phyloP scores from a whole-genome alignment of 768 basidiomycete species.

The Exidia glandulosa region DNA sequence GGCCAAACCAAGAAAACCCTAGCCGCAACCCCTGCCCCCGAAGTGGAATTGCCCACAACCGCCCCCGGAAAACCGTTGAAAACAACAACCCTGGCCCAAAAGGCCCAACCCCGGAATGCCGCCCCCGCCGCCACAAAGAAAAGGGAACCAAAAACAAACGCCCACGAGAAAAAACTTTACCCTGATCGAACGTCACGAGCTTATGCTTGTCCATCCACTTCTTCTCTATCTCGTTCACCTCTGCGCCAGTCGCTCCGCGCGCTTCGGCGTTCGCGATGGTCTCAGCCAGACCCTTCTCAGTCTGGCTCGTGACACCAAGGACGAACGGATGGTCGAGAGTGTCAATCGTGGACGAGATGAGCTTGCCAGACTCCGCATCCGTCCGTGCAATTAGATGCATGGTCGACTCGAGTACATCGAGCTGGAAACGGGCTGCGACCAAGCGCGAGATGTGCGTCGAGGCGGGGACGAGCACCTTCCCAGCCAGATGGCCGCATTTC shows the following conservation, averaged over 20 bases:
- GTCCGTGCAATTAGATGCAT: slow-evolving; percentile 88
- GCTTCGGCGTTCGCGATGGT: slow-evolving; percentile 57
- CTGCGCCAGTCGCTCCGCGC: slow-evolving; percentile 48
- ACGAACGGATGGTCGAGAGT: slow-evolving; percentile 57
- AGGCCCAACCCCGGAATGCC: slow-evolving; percentile 39
- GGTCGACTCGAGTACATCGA: slow-evolving; percentile 79
- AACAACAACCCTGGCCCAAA: slow-evolving; percentile 43
- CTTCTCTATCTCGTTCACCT: slow-evolving; percentile 63
- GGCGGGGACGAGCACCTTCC: slow-evolving; percentile 87
- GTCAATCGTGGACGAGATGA: slow-evolving; percentile 79
- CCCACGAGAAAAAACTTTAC: slow-evolving; percentile 26
- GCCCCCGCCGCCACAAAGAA: slow-evolving; percentile 42
- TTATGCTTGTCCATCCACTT: slow-evolving; percentile 61
- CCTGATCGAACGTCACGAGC: slow-evolving; percentile 77
- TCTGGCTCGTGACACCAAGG: slow-evolving; percentile 22
- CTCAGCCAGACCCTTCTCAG: slow-evolving; percentile 48
- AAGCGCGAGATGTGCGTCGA: slow-evolving; percentile 80
- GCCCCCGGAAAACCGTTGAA: slow-evolving; percentile 48
- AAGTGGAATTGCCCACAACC: slow-evolving; percentile 55
- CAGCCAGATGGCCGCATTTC: slow-evolving; percentile 87
- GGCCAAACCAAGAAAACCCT: slow-evolving; percentile 55
- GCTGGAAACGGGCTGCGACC: slow-evolving; percentile 77
- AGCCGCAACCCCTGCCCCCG: slow-evolving; percentile 63
- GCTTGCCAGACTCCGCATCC: slow-evolving; percentile 78
- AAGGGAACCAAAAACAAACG: slow-evolving; percentile 1